Conservation (phyloP, 177 flowering plant genomes). For the Telopea speciosissima region DNA sequence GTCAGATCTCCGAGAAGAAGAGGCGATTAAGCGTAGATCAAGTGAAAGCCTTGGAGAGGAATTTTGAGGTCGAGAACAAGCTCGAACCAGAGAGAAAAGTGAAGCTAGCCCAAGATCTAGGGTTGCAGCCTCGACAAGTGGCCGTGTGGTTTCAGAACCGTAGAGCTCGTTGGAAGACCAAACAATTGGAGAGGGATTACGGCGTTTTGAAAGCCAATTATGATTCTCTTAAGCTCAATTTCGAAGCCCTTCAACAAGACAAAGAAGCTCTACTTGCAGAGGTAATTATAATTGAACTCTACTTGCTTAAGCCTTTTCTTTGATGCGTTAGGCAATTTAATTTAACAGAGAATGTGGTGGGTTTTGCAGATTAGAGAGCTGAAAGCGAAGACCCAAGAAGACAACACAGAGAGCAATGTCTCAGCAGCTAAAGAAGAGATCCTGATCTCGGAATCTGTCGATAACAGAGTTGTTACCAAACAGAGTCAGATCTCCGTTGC, state of each 20-base stretch:
- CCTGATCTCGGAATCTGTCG: constrained; percentile 23
- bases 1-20: constrained; percentile 69
- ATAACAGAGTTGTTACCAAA: constrained; percentile 17
- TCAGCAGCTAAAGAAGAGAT: constrained; percentile 36
- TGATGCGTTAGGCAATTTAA: too few relatives aligned
- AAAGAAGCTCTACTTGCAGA: constrained; percentile 64
- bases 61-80: constrained; percentile 91
- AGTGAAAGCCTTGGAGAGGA: constrained; percentile 91
- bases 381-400: constrained; percentile 60
- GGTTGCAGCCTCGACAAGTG: constrained; percentile 88
- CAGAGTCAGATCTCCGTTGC: constrained; percentile 11
- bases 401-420: constrained; percentile 29
- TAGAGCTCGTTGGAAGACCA: constrained; percentile 93
- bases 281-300: constrained; percentile 28
- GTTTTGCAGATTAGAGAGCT: constrained; percentile 50
- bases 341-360: not conserved
- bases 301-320: not conserved
- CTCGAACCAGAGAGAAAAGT: constrained; percentile 92
- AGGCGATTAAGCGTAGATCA: constrained; percentile 71
- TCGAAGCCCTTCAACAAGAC: constrained; percentile 55
- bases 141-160: constrained; percentile 99
- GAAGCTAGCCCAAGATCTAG: constrained; percentile 84
- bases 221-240: constrained; percentile 55
- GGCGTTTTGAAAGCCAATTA: constrained; percentile 62
- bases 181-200: constrained; percentile 86